phyloP scores from a whole-genome alignment of 331 rosid species.

The Quercus phellos region DNA sequence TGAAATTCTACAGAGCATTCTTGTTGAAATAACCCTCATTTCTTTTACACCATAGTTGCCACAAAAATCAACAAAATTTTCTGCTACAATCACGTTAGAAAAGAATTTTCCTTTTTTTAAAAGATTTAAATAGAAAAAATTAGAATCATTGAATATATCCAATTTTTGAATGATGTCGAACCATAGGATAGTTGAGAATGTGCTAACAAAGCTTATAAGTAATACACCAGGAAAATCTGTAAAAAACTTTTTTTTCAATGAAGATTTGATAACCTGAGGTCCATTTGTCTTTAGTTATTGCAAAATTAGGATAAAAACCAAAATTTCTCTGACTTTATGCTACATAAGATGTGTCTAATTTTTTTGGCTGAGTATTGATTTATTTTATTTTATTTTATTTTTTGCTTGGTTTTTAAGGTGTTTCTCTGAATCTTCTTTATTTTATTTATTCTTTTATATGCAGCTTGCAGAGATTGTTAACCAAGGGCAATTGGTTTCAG shows the following conservation, averaged over 20 bases:
- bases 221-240: not conserved
- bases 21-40: too few species aligned
- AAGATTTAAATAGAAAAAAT: too few species aligned
- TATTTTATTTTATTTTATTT: not conserved
- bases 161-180: too few species aligned
- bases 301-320: not conserved
- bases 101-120: too few species aligned
- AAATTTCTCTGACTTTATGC: not conserved
- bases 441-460: slow-evolving; percentile 12
- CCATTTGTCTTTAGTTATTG: not conserved
- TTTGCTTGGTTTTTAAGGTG: not conserved
- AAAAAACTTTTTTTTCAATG: too few species aligned
- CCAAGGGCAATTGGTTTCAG: slow-evolving; percentile 84
- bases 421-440: not conserved
- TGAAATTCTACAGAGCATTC: too few species aligned
- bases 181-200: not conserved
- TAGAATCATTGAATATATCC: too few species aligned
- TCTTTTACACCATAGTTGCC: too few species aligned
- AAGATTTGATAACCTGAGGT: not conserved
- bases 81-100: too few species aligned
- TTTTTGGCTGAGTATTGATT: not conserved
- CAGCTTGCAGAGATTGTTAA: slow-evolving; percentile 89
- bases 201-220: not conserved
- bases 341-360: not conserved
- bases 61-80: too few species aligned